Evolutionary conservation across 306 rosid species (phyloP).

Genomic region (Amphicarpaea edgeworthii): DNA sequence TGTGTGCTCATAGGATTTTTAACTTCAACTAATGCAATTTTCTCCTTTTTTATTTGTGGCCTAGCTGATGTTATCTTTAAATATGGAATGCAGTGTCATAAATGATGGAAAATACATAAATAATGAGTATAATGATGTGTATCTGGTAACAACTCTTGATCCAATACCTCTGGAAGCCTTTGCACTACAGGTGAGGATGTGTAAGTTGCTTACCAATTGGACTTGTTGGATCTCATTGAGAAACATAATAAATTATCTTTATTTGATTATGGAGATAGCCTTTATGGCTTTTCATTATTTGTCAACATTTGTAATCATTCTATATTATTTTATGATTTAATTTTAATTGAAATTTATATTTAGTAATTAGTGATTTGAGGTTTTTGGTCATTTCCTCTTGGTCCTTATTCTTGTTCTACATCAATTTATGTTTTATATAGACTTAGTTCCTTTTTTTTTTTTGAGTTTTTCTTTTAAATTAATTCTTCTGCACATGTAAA

Average conservation of each 20-base stretch:
- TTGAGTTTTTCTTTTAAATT: not conserved
- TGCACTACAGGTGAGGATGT: slow-evolving; percentile 83
- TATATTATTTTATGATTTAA: slow-evolving; percentile 11
- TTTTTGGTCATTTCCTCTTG: not conserved
- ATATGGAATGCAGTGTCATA: slow-evolving; percentile 67
- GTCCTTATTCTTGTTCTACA: not conserved
- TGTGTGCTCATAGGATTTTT: slow-evolving; percentile 3
- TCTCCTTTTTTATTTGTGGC: slow-evolving; percentile 35
- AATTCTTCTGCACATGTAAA: not conserved
- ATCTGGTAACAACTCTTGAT: slow-evolving; percentile 83
- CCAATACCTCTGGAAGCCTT: slow-evolving; percentile 93
- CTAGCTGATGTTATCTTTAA: slow-evolving; percentile 44
- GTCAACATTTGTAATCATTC: not conserved
- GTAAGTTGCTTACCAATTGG: slow-evolving; percentile 30
- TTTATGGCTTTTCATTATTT: slow-evolving; percentile 23
- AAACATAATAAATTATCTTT: slow-evolving; percentile 3
- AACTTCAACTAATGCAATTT: slow-evolving; percentile 16
- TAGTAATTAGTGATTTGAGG: not conserved
- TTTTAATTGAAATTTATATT: not conserved
- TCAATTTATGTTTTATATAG: not conserved
- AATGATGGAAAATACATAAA: slow-evolving; percentile 81
- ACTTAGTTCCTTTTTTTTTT: no score
- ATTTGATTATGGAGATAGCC: slow-evolving; percentile 23
- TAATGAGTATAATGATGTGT: slow-evolving; percentile 88
- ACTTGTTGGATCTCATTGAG: slow-evolving; percentile 25